A percentile compares a stretch with the other conserved stretches of the same genome.
phyloP scores from a whole-genome alignment of 2,329 filamentous ascomycete species.

The Trichophyton rubrum region DNA sequence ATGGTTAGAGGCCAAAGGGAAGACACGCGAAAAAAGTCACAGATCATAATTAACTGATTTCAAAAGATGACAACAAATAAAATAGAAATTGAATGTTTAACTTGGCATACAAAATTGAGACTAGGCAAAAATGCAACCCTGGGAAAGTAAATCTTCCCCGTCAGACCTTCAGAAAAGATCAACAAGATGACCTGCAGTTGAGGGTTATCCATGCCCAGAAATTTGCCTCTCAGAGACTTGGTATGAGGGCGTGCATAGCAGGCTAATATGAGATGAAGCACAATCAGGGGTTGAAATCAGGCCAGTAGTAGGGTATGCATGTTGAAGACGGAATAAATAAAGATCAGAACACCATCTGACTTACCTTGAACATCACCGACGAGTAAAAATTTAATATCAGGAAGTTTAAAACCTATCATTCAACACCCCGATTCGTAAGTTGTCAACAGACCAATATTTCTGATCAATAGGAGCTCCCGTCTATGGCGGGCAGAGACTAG shows the following conservation, averaged over 20 bases:
- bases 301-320: not conserved
- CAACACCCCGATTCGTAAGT: constrained; percentile 5
- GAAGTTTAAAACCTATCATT: constrained; percentile 52
- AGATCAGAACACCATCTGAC: constrained; percentile 12
- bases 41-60: no score
- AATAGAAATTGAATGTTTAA: not conserved
- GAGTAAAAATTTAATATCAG: constrained; percentile 63
- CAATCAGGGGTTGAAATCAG: not conserved
- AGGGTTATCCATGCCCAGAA: not conserved
- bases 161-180: not conserved
- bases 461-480: not conserved
- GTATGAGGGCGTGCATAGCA: not conserved
- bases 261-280: not conserved
- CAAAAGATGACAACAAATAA: not conserved
- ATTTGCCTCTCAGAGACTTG: not conserved
- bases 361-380: constrained; percentile 47
- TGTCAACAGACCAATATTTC: not conserved
- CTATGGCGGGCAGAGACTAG: not conserved
- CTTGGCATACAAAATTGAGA: not conserved
- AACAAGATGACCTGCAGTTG: not conserved
- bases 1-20: not conserved
- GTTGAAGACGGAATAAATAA: not conserved
- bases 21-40: not conserved
- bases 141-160: not conserved
- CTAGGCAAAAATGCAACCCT: not conserved